Percentiles rank a stretch among this genome's conserved stretches.
phyloP scores from a whole-genome alignment of 441 rosid species.

The Adansonia madagascariensis region DNA sequence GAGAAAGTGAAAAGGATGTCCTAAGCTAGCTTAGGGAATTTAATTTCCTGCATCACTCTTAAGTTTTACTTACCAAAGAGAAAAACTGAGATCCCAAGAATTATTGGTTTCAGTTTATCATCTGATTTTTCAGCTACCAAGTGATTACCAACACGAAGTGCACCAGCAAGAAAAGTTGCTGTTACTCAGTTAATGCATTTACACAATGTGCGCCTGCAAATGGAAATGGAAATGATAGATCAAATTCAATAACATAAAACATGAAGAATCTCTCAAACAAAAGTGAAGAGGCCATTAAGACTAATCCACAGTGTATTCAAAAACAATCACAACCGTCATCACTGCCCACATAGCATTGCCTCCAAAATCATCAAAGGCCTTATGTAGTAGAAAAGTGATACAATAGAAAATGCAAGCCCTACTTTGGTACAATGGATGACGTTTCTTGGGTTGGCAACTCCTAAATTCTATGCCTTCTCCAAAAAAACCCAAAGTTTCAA shows the following conservation, averaged over 20 bases:
- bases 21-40: neutral
- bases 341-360: slow-evolving; percentile 81
- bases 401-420: slow-evolving; percentile 65
- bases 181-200: slow-evolving; percentile 60
- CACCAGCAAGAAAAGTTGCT: slow-evolving; percentile 63
- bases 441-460: slow-evolving; percentile 63
- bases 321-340: slow-evolving; percentile 77
- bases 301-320: slow-evolving; percentile 64
- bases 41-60: neutral
- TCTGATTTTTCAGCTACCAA: slow-evolving; percentile 62
- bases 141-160: slow-evolving; percentile 58
- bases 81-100: slow-evolving; percentile 55
- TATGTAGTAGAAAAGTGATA: slow-evolving; percentile 67
- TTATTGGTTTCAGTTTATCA: slow-evolving; percentile 42
- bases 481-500: slow-evolving; percentile 34
- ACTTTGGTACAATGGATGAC: slow-evolving; percentile 66
- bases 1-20: neutral
- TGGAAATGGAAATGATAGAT: neutral
- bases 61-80: slow-evolving; percentile 46
- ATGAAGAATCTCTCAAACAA: neutral
- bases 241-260: neutral
- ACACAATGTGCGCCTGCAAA: slow-evolving; percentile 60
- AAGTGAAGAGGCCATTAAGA: neutral
- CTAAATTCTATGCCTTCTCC: slow-evolving; percentile 57
- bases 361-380: slow-evolving; percentile 74